Evolutionary conservation across 2,329 filamentous ascomycete genomes (phyloP), one percentile per base, ranked within the genome.

Genomic region (Colletotrichum cordylinicola): DNA sequence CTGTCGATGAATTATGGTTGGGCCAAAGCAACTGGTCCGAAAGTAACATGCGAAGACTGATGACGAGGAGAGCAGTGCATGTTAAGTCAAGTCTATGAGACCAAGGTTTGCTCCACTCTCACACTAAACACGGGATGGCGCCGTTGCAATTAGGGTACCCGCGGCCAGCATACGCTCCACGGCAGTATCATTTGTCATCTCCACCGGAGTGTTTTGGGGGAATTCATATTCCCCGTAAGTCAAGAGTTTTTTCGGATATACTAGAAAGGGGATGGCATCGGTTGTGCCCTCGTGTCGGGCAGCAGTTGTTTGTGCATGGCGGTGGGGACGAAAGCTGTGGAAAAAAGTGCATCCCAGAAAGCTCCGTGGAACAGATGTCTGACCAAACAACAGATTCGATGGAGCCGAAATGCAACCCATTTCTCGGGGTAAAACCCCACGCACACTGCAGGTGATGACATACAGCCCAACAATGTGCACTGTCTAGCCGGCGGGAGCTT

Each of bases 131-230:
- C 58, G 24, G 67, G 62, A 62, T 43, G 56, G 39, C 24, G 65
- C 21, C 64, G 74, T 60, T 65, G 66, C 31, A 31, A 33, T 35
- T 48, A 69, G 33, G 39, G 33, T 48, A n/a, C n/a, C 24, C 35
- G 60, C 31, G 21, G 61, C 31, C 24, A 16, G 21, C 37, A 64
- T 21, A 48, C 29, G 13, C 56, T 74, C 72, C 72, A 21, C 21
- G 72, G 72, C 56, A 27, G 55, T 18, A 27, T 12, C 33, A 72
- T 75, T 75, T 68, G 74, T 75, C 43, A 75, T 73, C 58, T 18
- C 39, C 56, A 27, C 35, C 48, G 48, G 58, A 10, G 27, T 31
- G 29, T 52, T 48, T 58, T 8, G 18, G n/a, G 27, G 37, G 8
- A 55, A 39, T 39, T 31, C n/a, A 62, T 31, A 61, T 39, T 16